Evolutionary conservation across 345 rosid genomes (phyloP).

Genomic region (Firmiana major): DNA sequence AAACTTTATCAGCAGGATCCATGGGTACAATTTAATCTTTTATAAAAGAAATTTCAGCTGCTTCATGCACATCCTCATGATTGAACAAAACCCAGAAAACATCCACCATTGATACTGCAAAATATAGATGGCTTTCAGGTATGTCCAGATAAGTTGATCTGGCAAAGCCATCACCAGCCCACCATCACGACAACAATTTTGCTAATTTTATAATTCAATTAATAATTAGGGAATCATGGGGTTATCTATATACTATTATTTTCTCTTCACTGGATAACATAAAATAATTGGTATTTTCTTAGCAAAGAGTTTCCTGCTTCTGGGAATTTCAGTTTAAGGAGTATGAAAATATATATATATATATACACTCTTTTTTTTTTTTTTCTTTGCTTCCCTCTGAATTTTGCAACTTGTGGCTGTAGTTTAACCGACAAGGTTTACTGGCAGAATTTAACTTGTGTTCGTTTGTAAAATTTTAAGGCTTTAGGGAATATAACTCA

Average conservation of each 20-base stretch:
- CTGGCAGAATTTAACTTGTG: no score
- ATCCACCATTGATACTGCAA: background rate
- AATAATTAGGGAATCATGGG: background rate
- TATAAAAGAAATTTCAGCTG: background rate
- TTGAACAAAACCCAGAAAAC: constrained; percentile 1
- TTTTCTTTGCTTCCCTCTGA: no score
- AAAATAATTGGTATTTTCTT: background rate
- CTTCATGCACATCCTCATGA: background rate
- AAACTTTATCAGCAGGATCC: no score
- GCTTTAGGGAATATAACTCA: no score
- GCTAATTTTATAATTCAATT: constrained; percentile 1
- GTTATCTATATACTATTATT: background rate
- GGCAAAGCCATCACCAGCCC: constrained; percentile 22
- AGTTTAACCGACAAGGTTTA: no score
- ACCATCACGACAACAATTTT: background rate
- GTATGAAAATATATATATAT: no score
- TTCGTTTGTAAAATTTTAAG: no score
- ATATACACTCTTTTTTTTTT: no score
- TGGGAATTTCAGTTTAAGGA: background rate
- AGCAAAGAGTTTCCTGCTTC: background rate
- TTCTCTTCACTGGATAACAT: background rate
- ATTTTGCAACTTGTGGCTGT: no score
- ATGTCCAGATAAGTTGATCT: constrained; percentile 30
- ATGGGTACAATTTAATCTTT: no score
- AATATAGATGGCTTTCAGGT: constrained; percentile 7